These are phyloP conservation scores for Hortiboletus campestris DNA, from an alignment of 768 basidiomycete species.

Conservation along the genomic window DNA sequence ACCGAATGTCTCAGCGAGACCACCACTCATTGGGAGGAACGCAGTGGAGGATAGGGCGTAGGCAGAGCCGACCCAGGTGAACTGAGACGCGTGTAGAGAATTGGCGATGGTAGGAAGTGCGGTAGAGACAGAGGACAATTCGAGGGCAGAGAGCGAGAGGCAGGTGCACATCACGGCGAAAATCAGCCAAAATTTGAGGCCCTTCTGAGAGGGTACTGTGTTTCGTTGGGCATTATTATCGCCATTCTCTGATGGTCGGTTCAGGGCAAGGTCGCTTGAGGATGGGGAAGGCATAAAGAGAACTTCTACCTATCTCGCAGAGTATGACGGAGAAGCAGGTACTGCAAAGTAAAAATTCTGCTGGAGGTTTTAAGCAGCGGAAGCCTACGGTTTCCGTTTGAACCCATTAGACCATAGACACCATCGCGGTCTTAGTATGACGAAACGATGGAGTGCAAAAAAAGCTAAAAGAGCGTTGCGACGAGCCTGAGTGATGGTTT, in stretches of 20 bases:
- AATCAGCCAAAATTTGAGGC: not conserved
- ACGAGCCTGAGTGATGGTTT: no score
- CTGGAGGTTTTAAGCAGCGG: no score
- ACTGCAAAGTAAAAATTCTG: not conserved
- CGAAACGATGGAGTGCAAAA: no score
- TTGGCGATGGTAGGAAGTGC: not conserved
- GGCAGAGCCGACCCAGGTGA: not conserved
- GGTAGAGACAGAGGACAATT: not conserved
- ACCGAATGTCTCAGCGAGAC: not conserved
- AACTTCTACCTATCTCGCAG: not conserved
- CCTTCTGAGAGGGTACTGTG: not conserved
- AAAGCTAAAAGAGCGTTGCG: no score
- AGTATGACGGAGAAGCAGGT: not conserved
- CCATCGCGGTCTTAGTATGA: no score
- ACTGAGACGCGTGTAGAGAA: not conserved
- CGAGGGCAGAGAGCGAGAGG: no score
- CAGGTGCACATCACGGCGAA: no score
- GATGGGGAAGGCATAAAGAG: not conserved
- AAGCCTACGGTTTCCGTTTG: no score
- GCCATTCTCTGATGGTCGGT: no score
- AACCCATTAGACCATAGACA: no score
- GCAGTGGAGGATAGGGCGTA: not conserved
- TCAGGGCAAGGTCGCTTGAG: no score
- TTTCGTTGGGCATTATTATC: not conserved
- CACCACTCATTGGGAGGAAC: not conserved